A percentile compares a stretch with the other conserved stretches of the same genome.
These are phyloP conservation scores for Talaromyces thailandensis DNA, from an alignment of 495 filamentous ascomycete genomes.

Conservation along the genomic window DNA sequence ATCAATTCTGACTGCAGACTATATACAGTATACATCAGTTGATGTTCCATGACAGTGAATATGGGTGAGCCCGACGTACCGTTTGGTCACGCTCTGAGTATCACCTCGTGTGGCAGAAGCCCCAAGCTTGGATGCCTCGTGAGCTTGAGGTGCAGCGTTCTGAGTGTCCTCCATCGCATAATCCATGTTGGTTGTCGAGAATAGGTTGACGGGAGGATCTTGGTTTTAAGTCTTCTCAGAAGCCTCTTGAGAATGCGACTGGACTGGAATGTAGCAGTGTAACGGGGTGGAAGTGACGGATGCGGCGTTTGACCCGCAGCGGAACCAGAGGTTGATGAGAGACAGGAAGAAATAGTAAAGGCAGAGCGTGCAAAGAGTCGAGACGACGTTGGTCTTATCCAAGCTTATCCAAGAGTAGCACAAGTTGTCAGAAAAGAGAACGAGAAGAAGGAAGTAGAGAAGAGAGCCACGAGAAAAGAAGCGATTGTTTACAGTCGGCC, in stretches of 20 bases:
- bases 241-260: background rate
- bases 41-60: background rate
- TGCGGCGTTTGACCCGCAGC: background rate
- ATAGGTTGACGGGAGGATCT: background rate
- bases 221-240: background rate
- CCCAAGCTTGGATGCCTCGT: constrained; percentile 50
- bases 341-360: background rate
- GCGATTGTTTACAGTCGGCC: constrained; percentile 10
- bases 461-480: background rate
- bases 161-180: constrained; percentile 64
- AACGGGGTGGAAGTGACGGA: background rate
- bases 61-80: constrained; percentile 33
- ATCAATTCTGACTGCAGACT: constrained; percentile 96
- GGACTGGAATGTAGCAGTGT: constrained; percentile 2
- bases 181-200: constrained; percentile 37
- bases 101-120: constrained; percentile 45
- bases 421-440: background rate
- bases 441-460: constrained; percentile 3
- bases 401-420: background rate
- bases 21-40: constrained; percentile 5
- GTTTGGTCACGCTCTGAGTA: constrained; percentile 70
- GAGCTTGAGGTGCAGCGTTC: constrained; percentile 57
- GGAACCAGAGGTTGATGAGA: background rate
- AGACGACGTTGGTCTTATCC: background rate
- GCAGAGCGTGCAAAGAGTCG: background rate